phyloP scores from a whole-genome alignment of 495 filamentous ascomycete species.

The Penicillium subrubescens region DNA sequence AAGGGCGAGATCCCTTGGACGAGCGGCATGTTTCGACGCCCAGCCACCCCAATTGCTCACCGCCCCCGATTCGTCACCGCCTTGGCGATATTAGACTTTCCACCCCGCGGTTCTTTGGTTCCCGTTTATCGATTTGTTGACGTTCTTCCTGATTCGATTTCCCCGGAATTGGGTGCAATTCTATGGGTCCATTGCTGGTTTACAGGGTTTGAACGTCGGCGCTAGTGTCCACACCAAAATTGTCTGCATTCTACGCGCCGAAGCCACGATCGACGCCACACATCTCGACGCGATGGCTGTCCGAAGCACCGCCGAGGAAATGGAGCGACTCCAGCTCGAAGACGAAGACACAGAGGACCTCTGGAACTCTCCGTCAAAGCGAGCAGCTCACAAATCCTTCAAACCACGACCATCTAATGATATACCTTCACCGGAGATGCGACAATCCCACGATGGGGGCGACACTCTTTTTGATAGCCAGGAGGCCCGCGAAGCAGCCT shows the following conservation, averaged over 20 bases:
- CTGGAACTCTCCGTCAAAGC: slow-evolving; percentile 70
- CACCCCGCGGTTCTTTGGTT: slow-evolving; percentile 17
- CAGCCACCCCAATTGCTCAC: slow-evolving; percentile 24
- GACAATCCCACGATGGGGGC: slow-evolving; percentile 40
- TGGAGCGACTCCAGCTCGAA: slow-evolving; percentile 56
- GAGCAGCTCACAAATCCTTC: slow-evolving; percentile 27
- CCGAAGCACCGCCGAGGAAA: slow-evolving; percentile 46
- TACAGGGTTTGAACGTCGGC: too few relatives aligned
- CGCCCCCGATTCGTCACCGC: slow-evolving; percentile 23
- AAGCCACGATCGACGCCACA: neutral
- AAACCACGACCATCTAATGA: slow-evolving; percentile 25
- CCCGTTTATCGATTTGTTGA: slow-evolving; percentile 21
- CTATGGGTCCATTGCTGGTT: neutral
- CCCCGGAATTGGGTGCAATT: neutral
- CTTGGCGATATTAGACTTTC: slow-evolving; percentile 15
- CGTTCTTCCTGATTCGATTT: slow-evolving; percentile 17
- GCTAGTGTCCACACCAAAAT: neutral
- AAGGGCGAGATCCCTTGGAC: slow-evolving; percentile 26
- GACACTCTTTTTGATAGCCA: slow-evolving; percentile 64
- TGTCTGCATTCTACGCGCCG: neutral
- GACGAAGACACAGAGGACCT: slow-evolving; percentile 70
- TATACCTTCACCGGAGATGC: slow-evolving; percentile 43
- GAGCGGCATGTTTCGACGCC: slow-evolving; percentile 26
- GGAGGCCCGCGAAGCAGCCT: slow-evolving; percentile 69
- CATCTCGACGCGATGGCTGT: slow-evolving; percentile 29